Conservation (phyloP, 257 asterid genomes). For the Thymus mandschuricus region DNA sequence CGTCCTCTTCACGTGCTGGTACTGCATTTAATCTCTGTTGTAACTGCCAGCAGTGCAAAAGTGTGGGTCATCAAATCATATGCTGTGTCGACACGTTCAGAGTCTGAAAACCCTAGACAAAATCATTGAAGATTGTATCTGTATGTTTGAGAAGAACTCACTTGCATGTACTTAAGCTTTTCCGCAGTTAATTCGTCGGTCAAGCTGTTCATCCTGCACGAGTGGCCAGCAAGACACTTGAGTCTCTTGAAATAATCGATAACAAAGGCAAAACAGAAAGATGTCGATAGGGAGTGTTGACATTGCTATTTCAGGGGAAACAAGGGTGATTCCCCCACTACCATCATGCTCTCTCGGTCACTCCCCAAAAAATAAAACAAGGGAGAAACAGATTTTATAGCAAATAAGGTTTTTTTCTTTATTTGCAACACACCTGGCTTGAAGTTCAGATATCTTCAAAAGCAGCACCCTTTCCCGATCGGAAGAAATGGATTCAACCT, state of each 20-base stretch:
- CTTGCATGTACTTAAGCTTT: constrained; percentile 73
- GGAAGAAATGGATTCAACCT: constrained; percentile 67
- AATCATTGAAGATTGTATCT: not conserved
- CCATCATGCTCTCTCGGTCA: not conserved
- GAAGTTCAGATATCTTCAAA: constrained; percentile 81
- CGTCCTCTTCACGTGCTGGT: constrained; percentile 63
- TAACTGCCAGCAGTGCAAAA: constrained; percentile 58
- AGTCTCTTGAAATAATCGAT: constrained; percentile 27
- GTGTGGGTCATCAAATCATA: constrained; percentile 1
- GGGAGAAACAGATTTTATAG: not conserved
- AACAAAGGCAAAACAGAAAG: not conserved
- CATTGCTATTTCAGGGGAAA: not conserved
- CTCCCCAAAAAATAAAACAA: not conserved
- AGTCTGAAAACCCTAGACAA: not conserved
- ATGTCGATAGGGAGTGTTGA: not conserved
- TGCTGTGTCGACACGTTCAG: not conserved
- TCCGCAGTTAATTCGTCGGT: constrained; percentile 85
- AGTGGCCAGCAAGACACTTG: constrained; percentile 23
- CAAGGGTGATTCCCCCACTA: too few species aligned
- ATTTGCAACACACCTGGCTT: constrained; percentile 60
- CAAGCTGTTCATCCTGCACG: constrained; percentile 80
- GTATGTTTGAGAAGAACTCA: constrained; percentile 40
- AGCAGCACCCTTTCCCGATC: constrained; percentile 86
- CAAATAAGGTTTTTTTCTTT: not conserved
- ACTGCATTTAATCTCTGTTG: constrained; percentile 64